Evolutionary conservation across 2,329 filamentous ascomycete genomes (phyloP).

Genomic region (Parastagonospora nodorum): DNA sequence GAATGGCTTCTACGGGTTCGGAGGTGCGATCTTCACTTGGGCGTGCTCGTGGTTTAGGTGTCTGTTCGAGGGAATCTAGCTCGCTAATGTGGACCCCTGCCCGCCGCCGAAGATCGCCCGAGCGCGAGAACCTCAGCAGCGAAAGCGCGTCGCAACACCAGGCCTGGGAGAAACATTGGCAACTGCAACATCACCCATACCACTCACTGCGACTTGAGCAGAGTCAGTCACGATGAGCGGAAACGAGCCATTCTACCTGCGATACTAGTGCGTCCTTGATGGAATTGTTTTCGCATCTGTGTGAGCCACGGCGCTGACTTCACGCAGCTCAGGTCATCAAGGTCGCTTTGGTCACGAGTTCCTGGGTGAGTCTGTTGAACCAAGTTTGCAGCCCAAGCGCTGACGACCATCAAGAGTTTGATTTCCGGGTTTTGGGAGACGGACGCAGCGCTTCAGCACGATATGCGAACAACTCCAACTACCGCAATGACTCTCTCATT

Average conservation of each 20-base stretch:
- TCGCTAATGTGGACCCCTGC: constrained; percentile 24
- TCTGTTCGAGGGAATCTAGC: constrained; percentile 42
- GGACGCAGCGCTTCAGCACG: constrained; percentile 90
- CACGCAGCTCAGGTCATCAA: constrained; percentile 86
- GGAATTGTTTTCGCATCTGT: background rate
- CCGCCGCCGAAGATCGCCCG: constrained; percentile 25
- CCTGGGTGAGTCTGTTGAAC: constrained; percentile 65
- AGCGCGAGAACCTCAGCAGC: constrained; percentile 16
- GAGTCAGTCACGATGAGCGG: constrained; percentile 61
- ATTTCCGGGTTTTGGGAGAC: constrained; percentile 90
- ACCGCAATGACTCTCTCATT: constrained; percentile 97
- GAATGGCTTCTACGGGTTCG: constrained; percentile 19
- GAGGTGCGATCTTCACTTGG: constrained; percentile 30
- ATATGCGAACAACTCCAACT: constrained; percentile 99
- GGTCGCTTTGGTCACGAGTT: constrained; percentile 98
- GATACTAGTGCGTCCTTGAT: constrained; percentile 81
- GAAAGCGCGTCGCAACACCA: constrained; percentile 7
- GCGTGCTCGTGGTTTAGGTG: constrained; percentile 41
- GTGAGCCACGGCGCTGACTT: constrained; percentile 14
- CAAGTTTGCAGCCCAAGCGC: background rate
- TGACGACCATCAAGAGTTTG: constrained; percentile 73
- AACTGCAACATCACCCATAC: background rate
- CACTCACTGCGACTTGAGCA: background rate
- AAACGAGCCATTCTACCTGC: constrained; percentile 88
- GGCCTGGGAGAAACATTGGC: constrained; percentile 1